Base-by-base conservation (phyloP, 192 early-diverging fungal species). In the Gryganskiella cystojenkinii region DNA sequence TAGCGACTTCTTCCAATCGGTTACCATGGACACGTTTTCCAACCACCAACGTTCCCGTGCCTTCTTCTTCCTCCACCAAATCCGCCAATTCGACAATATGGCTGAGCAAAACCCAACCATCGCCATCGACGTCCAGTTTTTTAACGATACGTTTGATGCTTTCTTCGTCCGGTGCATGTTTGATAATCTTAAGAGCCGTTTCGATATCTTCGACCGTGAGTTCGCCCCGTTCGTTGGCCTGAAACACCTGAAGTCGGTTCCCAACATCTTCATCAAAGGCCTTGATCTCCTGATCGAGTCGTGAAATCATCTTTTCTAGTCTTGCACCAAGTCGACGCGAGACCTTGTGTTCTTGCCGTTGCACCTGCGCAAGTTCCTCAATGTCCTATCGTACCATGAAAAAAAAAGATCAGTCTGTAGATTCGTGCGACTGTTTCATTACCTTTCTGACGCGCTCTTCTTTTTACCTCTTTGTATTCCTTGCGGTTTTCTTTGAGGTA, bases 241-340 rank as follows among this genome's bases (percentile, higher is more conserved):
- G 82, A 63, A 94, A 85, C 14, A 86, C 71, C 64, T 91, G 89
- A 46, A 94, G 82, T 55, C 80, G 88, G 46, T 83, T 84, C 14
- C 90, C 90, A 56, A 90, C 84, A 65, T 89, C 90, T 1, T 72
- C 70, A 62, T 92, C 91, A 56, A 86, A 84, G 37, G 89, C 87
- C 47, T 85, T 70, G 15, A 94, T 59, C 64, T 95, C 93, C 47
- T 82, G 81, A 61, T 94, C 92, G 27, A 95, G 84, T 61, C 86
- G 87, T 50, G 73, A 65, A 61, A 95, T 86, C 93, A 95, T 93
- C 82, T 92, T 93, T 73, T 94, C 91, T 9, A 95, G 84, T 24
- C 88, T 88, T 44, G 81, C 80, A 13, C 90, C 86, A 62, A 95
- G 81, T 28, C 87, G 81, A 43, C 81, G 69, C 8, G 87, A 82